Base-by-base conservation (phyloP, 768 basidiomycete genomes). In the Agrocybe praecox region DNA sequence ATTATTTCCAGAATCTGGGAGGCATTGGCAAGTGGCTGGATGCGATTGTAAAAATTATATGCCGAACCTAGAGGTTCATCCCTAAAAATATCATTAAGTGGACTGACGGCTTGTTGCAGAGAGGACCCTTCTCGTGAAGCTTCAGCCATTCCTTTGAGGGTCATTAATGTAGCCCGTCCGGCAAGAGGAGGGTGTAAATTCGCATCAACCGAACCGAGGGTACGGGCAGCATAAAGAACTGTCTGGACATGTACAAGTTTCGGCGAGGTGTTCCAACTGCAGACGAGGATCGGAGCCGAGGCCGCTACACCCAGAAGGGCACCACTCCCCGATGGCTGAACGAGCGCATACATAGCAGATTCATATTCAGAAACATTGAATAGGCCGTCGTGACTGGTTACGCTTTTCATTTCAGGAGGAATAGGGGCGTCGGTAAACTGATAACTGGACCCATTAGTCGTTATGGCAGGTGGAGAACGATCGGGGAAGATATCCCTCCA, bases 101-200 rank as follows among this genome's bases (percentile, higher is more conserved):
- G 23, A 18, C 45, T 15, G 47, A 23, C 26, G 18, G 29, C 18
- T 2, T 15, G 11, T 29, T 43, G 56, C 15, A 57, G 34, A 6
- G 44, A 36, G 7, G 34, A 9, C 15, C 56, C 56, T 11, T 47
- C 32, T 9, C 46, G 44, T 5, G 17, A 12, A 14, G 32, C 51
- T 23, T 52, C 26, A 33, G 56, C 56, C 56, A 57, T 57, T 32
- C 56, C 56, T 18, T 52, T 15, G 18, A 57, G 23, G 11, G 56
- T 52, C 33, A 46, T 52, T 19, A 52, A 26, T 1, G 51, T 57
- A 11, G 56, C 32, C 14, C 56, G 44, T 19, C 56, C 56, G 3
- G 36, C 40, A 24, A 33, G 51, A 15, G 50, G n/a, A 18, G 56
- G 56, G 14, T 46, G 46, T 18, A 18, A 6, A 6, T 9, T 6